These are phyloP conservation scores for Ceratocystis variospora DNA, from an alignment of 2,329 filamentous ascomycete species.

Conservation along the genomic window DNA sequence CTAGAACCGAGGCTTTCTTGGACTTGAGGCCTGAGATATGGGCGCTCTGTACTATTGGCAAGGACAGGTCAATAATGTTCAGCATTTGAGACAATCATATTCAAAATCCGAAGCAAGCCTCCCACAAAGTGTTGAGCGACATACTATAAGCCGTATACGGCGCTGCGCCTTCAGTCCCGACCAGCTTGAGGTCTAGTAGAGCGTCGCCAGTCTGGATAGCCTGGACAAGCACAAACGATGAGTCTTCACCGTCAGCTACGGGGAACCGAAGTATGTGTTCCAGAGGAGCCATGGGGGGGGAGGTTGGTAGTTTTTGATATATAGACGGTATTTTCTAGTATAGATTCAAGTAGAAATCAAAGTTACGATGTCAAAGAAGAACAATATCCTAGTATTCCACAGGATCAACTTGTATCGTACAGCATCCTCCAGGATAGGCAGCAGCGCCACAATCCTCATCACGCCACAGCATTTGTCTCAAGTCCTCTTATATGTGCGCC, in stretches of 20 bases:
- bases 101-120: too few relatives aligned
- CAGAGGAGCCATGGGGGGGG: neutral
- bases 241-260: constrained; percentile 37
- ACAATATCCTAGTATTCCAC: neutral
- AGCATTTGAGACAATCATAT: neutral
- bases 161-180: constrained; percentile 52
- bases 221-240: constrained; percentile 46
- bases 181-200: constrained; percentile 50
- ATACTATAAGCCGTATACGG: constrained; percentile 46
- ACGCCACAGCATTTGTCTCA: too few relatives aligned
- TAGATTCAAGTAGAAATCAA: neutral
- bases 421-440: neutral
- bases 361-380: neutral
- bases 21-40: constrained; percentile 39
- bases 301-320: neutral
- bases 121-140: constrained; percentile 23
- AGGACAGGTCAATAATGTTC: neutral
- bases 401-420: constrained; percentile 4
- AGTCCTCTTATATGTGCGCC: neutral
- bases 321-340: too few relatives aligned
- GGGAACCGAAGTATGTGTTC: constrained; percentile 42
- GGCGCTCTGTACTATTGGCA: constrained; percentile 29
- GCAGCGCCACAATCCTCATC: constrained; percentile 8
- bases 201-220: constrained; percentile 37
- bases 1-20: constrained; percentile 39